These are phyloP conservation scores for Halophytophthora batemanensis DNA, from an alignment of 352 stramenopile genomes.

Conservation along the genomic window DNA sequence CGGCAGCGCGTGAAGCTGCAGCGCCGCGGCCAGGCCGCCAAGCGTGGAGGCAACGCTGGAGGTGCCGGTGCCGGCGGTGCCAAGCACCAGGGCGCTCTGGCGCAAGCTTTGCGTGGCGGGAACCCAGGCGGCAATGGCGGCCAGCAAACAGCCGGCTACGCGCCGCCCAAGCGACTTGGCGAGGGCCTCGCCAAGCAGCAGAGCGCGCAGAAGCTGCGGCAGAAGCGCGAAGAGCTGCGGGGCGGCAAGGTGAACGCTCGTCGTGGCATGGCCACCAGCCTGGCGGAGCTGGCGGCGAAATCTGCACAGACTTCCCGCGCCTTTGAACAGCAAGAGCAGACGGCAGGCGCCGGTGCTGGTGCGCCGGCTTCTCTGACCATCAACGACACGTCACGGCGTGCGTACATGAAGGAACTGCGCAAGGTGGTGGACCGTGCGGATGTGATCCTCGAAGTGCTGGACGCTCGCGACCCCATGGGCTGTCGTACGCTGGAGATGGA, in stretches of 20 bases:
- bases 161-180: constrained; percentile 28
- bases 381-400: constrained; percentile 88
- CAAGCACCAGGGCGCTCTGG: constrained; percentile 27
- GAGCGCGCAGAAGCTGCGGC: constrained; percentile 40
- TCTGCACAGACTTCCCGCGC: constrained; percentile 38
- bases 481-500: constrained; percentile 93
- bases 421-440: constrained; percentile 97
- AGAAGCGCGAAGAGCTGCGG: constrained; percentile 68
- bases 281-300: constrained; percentile 50
- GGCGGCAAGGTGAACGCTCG: constrained; percentile 43
- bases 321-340: constrained; percentile 35
- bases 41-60: constrained; percentile 10
- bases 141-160: constrained; percentile 21
- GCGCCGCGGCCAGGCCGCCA: not conserved
- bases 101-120: constrained; percentile 24
- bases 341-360: constrained; percentile 13
- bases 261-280: constrained; percentile 33
- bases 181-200: constrained; percentile 41
- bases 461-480: constrained; percentile 96
- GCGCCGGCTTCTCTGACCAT: constrained; percentile 36
- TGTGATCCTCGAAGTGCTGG: constrained; percentile 97
- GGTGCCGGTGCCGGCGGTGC: constrained; percentile 19
- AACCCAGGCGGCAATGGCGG: constrained; percentile 17
- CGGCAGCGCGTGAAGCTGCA: not conserved
- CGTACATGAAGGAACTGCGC: constrained; percentile 96